Base-by-base conservation (phyloP, 768 basidiomycete species). In the Leccinum truebloodii region DNA sequence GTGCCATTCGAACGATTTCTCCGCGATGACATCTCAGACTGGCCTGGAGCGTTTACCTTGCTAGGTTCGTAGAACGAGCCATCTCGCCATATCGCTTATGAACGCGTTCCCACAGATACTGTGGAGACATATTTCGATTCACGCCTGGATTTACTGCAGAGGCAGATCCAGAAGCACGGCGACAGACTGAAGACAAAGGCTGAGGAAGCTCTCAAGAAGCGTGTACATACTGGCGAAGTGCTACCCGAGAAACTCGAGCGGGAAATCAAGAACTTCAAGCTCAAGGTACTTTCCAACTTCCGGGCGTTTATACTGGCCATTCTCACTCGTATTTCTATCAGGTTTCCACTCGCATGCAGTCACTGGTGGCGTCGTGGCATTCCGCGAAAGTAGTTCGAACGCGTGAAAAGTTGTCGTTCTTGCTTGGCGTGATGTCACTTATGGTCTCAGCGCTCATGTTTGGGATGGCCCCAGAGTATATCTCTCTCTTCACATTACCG, bases 41-140 rank as follows among this genome's bases (percentile, higher is more conserved):
- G 88, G 85, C 76, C 89, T 46, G 85, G 89, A 65, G 92, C 90
- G 34, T 90, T 95, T 68, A 95, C 94, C 3, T 77, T 96, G 28
- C 80, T 95, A 6, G 94, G 94, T 94, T 69, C 59, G 83, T 73
- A 50, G 56, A 35, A 32, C 3, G 28, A 16, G 32, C 55, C 59
- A 26, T 16, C 24, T 18, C 22, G 53, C 24, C 16, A 18, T 10
- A 6, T 13, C 48, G 1, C 46, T 55, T 8, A 55, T 53, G 28
- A 61, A 55, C n/a, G 39, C 7, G 22, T 50, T 26, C 20, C 6
- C 6, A 13, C 68, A 95, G 95, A 97, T 75, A 96, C 95, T 9
- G 79, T 95, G 73, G 95, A 97, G 76, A 97, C 95, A 0, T 97
- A 90, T 71, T 96, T 95, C 71, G 94, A 98, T 77, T 94, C 94